phyloP scores from a whole-genome alignment of 441 rosid species.

The Euphorbia corollata region DNA sequence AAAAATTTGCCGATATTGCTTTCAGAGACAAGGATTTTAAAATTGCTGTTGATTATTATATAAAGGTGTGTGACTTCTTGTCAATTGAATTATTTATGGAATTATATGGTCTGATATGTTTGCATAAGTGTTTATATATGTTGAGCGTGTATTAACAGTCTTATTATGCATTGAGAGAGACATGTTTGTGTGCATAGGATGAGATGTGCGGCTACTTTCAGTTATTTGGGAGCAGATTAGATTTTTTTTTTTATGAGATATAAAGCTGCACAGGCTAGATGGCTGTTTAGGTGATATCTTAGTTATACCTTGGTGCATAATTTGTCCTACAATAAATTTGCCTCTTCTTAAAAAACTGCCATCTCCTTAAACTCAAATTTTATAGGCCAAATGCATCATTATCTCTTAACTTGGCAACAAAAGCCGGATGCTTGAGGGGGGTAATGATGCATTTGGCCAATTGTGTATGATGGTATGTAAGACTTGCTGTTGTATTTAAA shows the following conservation, averaged over 20 bases:
- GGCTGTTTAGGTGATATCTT: not conserved
- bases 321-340: too few relatives aligned
- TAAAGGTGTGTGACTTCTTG: conserved; percentile 28
- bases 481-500: too few relatives aligned
- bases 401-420: too few relatives aligned
- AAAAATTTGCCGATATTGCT: conserved; percentile 53
- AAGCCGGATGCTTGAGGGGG: too few relatives aligned
- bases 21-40: conserved; percentile 51
- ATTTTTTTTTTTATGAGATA: not conserved
- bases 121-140: not conserved
- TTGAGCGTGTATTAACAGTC: not conserved
- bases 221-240: not conserved
- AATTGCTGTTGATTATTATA: conserved; percentile 39
- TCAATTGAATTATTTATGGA: not conserved
- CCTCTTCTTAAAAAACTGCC: too few relatives aligned
- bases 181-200: not conserved
- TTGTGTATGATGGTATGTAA: too few relatives aligned
- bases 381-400: too few relatives aligned
- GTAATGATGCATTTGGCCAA: too few relatives aligned
- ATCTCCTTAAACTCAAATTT: too few relatives aligned
- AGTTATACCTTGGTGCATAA: too few relatives aligned
- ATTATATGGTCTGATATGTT: not conserved
- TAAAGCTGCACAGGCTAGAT: not conserved
- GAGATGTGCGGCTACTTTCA: not conserved
- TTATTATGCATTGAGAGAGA: not conserved